Percentiles rank a stretch among this genome's conserved stretches.
phyloP scores from a whole-genome alignment of 1,139 yeast genomes.

The Neolecta irregularis region DNA sequence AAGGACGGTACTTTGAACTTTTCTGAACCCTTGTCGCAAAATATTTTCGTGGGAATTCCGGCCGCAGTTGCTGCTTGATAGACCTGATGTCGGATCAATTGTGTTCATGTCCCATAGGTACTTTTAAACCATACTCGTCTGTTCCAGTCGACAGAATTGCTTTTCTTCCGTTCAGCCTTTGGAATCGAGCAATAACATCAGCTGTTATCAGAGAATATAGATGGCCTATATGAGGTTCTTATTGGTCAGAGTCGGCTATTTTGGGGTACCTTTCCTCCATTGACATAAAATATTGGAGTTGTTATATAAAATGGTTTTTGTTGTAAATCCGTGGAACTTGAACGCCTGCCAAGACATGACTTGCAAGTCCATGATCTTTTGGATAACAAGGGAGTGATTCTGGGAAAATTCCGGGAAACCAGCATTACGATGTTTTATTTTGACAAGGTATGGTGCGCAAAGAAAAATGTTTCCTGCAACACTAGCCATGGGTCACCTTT shows the following conservation, averaged over 20 bases:
- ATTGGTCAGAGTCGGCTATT: background rate
- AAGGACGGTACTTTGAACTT: slow-evolving; percentile 47
- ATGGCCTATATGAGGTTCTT: slow-evolving; percentile 81
- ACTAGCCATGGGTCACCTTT: no score
- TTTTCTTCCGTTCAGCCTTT: slow-evolving; percentile 28
- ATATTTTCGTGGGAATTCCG: slow-evolving; percentile 40
- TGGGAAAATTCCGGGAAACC: no score
- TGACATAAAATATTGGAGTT: slow-evolving; percentile 91
- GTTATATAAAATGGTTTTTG: slow-evolving; percentile 40
- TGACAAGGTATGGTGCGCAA: no score
- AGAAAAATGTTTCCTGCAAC: no score
- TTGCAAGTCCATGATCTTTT: no score
- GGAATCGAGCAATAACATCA: slow-evolving; percentile 70
- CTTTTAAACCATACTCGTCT: slow-evolving; percentile 88
- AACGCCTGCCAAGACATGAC: no score
- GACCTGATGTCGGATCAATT: slow-evolving; percentile 26
- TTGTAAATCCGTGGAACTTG: no score
- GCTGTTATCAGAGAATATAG: slow-evolving; percentile 73
- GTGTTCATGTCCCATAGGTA: slow-evolving; percentile 1
- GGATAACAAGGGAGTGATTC: no score
- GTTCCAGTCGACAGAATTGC: slow-evolving; percentile 76
- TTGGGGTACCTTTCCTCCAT: slow-evolving; percentile 36
- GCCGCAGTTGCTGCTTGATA: slow-evolving; percentile 55
- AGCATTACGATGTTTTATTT: no score
- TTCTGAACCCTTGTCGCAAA: slow-evolving; percentile 55